Conservation (phyloP, 1,284 basidiomycete species). For the Ceratobasidium sp. region DNA sequence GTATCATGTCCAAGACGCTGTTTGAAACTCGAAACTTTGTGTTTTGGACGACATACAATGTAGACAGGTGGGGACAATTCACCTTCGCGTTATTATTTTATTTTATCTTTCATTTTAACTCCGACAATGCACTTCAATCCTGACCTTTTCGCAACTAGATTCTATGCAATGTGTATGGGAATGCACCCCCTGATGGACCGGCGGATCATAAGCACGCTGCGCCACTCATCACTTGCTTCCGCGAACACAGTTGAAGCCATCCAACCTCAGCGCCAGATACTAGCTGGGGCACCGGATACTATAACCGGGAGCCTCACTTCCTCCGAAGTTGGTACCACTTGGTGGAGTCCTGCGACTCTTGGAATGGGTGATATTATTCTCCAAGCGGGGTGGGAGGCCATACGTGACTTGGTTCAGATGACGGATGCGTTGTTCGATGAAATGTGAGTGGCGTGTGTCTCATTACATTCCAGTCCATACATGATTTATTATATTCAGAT, state of each 20-base stretch:
- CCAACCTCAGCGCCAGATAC: neutral
- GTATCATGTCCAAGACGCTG: slow-evolving; percentile 29
- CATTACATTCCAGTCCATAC: neutral
- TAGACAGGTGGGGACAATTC: slow-evolving; percentile 10
- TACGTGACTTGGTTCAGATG: slow-evolving; percentile 38
- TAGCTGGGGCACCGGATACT: neutral
- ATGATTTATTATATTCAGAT: neutral
- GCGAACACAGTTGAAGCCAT: neutral
- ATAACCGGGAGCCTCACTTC: neutral
- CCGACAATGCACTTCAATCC: neutral
- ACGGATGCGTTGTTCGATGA: slow-evolving; percentile 36
- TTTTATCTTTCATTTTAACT: neutral
- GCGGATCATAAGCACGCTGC: slow-evolving; percentile 36
- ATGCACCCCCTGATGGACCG: slow-evolving; percentile 40
- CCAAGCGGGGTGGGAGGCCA: slow-evolving; percentile 39
- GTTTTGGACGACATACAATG: slow-evolving; percentile 37
- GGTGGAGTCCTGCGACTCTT: slow-evolving; percentile 36
- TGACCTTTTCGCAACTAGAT: neutral
- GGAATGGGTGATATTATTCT: slow-evolving; percentile 28
- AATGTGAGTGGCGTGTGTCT: slow-evolving; percentile 5
- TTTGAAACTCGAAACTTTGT: slow-evolving; percentile 44
- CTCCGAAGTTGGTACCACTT: neutral
- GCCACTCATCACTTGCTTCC: slow-evolving; percentile 32
- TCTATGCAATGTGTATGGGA: slow-evolving; percentile 33
- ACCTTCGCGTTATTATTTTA: neutral